Conservation (phyloP, 2,329 filamentous ascomycete species). For the Pseudonectria foliicola region DNA sequence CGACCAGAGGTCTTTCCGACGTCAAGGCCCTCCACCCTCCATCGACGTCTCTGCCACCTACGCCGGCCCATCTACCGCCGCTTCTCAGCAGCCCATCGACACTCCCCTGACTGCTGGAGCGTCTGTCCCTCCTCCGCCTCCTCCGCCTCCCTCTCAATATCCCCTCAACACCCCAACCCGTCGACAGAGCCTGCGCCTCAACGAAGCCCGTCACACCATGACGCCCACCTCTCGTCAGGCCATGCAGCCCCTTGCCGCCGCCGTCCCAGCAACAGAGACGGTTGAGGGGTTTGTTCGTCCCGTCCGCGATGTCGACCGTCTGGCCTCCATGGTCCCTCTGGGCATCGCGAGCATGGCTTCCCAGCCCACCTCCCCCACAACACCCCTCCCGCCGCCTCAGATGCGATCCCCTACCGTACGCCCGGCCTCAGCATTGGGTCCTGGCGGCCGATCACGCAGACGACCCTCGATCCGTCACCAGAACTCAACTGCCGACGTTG, state of each 20-base stretch:
- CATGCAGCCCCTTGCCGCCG: conserved; percentile 58
- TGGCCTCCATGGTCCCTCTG: conserved; percentile 73
- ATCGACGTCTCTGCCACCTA: conserved; percentile 42
- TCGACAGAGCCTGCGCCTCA: conserved; percentile 43
- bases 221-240: conserved; percentile 41
- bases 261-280: conserved; percentile 60
- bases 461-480: conserved; percentile 86
- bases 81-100: conserved; percentile 20
- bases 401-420: conserved; percentile 46
- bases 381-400: conserved; percentile 65
- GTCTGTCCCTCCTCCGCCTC: conserved; percentile 16
- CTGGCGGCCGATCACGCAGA: conserved; percentile 51
- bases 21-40: conserved; percentile 76
- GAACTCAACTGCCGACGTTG: conserved; percentile 79
- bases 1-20: conserved; percentile 57
- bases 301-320: conserved; percentile 72
- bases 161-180: conserved; percentile 27
- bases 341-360: conserved; percentile 65
- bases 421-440: conserved; percentile 45
- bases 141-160: conserved; percentile 10
- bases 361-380: conserved; percentile 89
- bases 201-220: conserved; percentile 44
- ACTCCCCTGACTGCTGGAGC: conserved; percentile 14
- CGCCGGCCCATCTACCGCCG: conserved; percentile 30
- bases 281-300: conserved; percentile 71